These are phyloP conservation scores for Xylariaceae sp. DNA, from an alignment of 2,329 filamentous ascomycete species.

Conservation along the genomic window DNA sequence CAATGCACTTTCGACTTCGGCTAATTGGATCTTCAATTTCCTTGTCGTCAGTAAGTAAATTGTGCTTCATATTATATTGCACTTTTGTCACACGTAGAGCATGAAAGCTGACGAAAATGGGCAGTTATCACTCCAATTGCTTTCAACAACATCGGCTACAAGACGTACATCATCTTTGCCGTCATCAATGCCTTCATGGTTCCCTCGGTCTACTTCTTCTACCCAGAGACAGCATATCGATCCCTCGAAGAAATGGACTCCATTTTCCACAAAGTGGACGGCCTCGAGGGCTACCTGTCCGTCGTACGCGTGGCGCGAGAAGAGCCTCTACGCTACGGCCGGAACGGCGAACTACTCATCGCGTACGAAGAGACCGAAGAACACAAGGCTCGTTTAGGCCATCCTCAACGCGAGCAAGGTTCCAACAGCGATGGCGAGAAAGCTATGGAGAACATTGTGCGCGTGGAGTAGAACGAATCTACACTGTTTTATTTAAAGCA, in stretches of 20 bases:
- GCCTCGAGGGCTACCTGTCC: constrained; percentile 38
- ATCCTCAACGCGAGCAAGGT: constrained; percentile 12
- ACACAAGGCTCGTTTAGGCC: constrained; percentile 28
- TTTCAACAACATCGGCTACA: constrained; percentile 53
- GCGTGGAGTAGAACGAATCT: neutral
- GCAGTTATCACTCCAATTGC: constrained; percentile 55
- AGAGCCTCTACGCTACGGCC: constrained; percentile 55
- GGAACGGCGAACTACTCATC: constrained; percentile 55
- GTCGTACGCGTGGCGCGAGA: constrained; percentile 41
- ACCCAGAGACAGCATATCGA: constrained; percentile 60
- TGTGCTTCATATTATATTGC: too few species aligned
- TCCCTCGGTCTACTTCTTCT: constrained; percentile 57
- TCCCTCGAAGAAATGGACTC: constrained; percentile 64
- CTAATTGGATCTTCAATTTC: constrained; percentile 63
- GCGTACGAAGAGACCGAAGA: constrained; percentile 42
- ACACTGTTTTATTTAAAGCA: neutral
- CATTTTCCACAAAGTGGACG: constrained; percentile 57
- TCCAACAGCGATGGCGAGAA: constrained; percentile 24
- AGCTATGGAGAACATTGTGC: neutral
- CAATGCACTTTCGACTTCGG: constrained; percentile 47
- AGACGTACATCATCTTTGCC: constrained; percentile 64
- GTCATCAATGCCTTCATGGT: constrained; percentile 60
- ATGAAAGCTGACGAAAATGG: neutral
- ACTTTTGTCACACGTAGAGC: too few species aligned
- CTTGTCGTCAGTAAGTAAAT: constrained; percentile 47